phyloP scores from a whole-genome alignment of 2,329 filamentous ascomycete species.

The Talaromyces sp. region DNA sequence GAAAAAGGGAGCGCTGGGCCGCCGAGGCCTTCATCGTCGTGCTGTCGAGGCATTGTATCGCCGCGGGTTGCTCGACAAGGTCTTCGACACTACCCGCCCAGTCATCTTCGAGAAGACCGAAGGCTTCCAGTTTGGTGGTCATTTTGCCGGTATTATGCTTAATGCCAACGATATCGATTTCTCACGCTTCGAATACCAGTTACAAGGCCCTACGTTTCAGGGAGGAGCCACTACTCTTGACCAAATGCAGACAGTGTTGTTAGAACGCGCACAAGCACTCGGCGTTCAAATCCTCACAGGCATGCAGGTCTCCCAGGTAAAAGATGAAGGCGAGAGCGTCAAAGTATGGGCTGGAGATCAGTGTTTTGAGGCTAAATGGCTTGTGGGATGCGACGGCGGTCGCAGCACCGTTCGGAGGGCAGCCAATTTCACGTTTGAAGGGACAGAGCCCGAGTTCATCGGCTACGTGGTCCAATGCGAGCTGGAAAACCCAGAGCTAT shows the following conservation, averaged over 20 bases:
- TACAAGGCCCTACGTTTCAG: conserved; percentile 4
- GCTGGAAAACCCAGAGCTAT: conserved; percentile 22
- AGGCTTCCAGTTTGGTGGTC: conserved; percentile 29
- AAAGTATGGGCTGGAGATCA: background rate
- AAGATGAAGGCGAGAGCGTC: background rate
- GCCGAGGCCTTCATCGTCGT: conserved; percentile 28
- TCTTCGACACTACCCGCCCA: conserved; percentile 15
- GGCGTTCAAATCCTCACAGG: background rate
- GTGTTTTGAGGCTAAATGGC: conserved; percentile 21
- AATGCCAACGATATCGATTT: conserved; percentile 17
- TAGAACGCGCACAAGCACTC: background rate
- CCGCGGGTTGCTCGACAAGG: conserved; percentile 32
- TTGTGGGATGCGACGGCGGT: conserved; percentile 43
- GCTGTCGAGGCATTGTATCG: conserved; percentile 35
- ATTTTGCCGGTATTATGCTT: conserved; percentile 23
- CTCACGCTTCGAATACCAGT: conserved; percentile 7
- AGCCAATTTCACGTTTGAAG: conserved; percentile 34
- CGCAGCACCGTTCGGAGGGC: conserved; percentile 36
- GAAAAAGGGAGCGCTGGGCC: conserved; percentile 21
- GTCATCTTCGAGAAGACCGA: conserved; percentile 13
- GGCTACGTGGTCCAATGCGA: conserved; percentile 31
- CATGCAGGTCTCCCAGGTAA: background rate
- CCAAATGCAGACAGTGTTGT: background rate
- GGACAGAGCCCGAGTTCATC: conserved; percentile 34
- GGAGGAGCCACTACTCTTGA: conserved; percentile 9